Evolutionary conservation across 2,329 filamentous ascomycete genomes (phyloP), one percentile per base, ranked within the genome.

Genomic region (Stagonosporopsis cucurbitacearum): DNA sequence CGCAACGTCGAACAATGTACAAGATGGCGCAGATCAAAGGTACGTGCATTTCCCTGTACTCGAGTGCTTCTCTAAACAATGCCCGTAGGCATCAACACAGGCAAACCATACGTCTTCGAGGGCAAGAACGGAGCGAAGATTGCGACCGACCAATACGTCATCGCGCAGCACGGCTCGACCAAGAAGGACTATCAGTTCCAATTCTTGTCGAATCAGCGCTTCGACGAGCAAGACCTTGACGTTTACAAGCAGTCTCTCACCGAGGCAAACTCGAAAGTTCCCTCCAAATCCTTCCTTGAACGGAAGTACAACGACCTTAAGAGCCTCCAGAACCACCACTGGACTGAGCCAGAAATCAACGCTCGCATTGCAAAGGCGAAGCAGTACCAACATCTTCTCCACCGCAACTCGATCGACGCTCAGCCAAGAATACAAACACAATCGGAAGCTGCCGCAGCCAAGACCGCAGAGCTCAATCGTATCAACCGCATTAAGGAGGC

Each of bases 141-240:
- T 67, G 85, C 90, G 28, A 96, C 92, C 0, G 92, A 96, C 58
- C 89, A 93, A 73, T 97, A 98, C 71, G 86, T 91, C 28, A 80
- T 88, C 50, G 87, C 91, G 37, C 87, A 91, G 7, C 90, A 96
- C 71, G 95, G 95, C 41, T 92, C 93, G 67, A 84, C 90, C 0
- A 85, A 92, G 70, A 89, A 89, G 72, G 87, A 93, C 32, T 97
- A 92, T 78, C 92, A 93, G 4, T 97, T 98, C 75, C 88, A 95
- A 59, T 88, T 89, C 60, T 93, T 94, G 71, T 98, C 95, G 0
- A 93, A 96, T 73, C 86, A 88, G 45, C 81, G 83, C 37, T 90
- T 98, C 69, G 91, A 89, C n/a, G 92, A 95, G 84, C 79, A 82
- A 47, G 95, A 99, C 73, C 90, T 91, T 77, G 87, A 88, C 55